Base-by-base conservation (phyloP, 495 filamentous ascomycete genomes). In the Aspergillus bertholletiae region DNA sequence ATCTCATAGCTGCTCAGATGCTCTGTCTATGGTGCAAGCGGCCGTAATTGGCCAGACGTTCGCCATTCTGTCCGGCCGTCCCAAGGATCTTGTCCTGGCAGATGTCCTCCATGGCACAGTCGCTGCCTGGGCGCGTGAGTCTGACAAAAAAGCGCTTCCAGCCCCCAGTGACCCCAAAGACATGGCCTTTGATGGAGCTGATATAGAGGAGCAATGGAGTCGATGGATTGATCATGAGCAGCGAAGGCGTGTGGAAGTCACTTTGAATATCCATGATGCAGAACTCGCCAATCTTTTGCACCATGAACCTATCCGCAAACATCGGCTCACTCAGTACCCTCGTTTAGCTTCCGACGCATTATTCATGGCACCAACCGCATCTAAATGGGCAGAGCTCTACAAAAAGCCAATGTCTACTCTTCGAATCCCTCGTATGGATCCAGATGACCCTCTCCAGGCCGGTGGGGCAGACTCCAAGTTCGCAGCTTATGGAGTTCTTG, bases 91-190 rank as follows among this genome's bases (percentile, higher is more conserved):
- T 8, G 53, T 61, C 15, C 24, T 71, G 5, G 62, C 63, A 5
- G 69, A 75, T 53, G 64, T 65, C 0, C 64, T 75, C 17, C 70
- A 73, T 44, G 72, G 72, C 8, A 72, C 72, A n/a, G 67, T 67
- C 8, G 64, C 65, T 45, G 62, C 69, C n/a, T 73, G 67, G 69
- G 63, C 67, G 9, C 69, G 68, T 21, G 59, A 63, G 43, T 57
- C 60, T 27, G 61, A 30, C 40, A 60, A 60, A 50, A 59, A 53
- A 30, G 24, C 41, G 17, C 63, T 54, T 46, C 58, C 40, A 7
- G 17, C 37, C 32, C 49, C 32, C 11, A 46, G 26, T 28, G 6
- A 50, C 7, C 26, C 43, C 1, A 23, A 37, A 3, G 23, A 23
- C 34, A 39, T 44, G 6, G 27, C 43, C 12, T 1, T 49, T 18